Percentiles rank a stretch among this genome's conserved stretches.
phyloP scores from a whole-genome alignment of 331 rosid genomes.

The Ulmus americana region DNA sequence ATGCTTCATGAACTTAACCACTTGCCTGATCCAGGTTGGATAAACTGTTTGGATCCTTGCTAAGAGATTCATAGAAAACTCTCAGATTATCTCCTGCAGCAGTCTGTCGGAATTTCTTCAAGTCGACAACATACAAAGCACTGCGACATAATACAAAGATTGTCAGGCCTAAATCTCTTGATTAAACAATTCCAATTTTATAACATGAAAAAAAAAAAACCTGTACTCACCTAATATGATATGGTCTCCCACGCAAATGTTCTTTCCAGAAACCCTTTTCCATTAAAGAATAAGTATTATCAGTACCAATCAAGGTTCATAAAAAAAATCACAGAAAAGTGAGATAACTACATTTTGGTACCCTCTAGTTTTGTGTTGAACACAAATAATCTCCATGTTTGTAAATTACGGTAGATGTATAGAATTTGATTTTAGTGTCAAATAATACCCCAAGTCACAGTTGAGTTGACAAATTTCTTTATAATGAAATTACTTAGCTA shows the following conservation, averaged over 20 bases:
- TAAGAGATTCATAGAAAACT: conserved; percentile 93
- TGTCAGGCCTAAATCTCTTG: conserved; percentile 10
- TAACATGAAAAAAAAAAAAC: conserved; percentile 8
- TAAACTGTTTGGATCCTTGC: conserved; percentile 98
- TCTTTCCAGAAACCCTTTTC: conserved; percentile 95
- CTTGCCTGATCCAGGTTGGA: conserved; percentile 94
- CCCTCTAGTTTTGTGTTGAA: too few species aligned
- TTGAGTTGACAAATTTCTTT: too few species aligned
- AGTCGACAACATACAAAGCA: conserved; percentile 92
- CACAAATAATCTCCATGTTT: too few species aligned
- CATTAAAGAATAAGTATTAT: conserved; percentile 22
- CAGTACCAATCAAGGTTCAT: neutral
- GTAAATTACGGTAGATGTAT: too few species aligned
- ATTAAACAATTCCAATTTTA: conserved; percentile 9
- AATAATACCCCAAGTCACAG: too few species aligned
- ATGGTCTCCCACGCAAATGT: conserved; percentile 84
- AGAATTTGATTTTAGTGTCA: too few species aligned
- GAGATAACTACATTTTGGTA: too few species aligned
- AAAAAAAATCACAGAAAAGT: neutral
- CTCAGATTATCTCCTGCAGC: conserved; percentile 98
- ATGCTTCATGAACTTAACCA: conserved; percentile 7
- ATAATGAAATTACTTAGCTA: too few species aligned
- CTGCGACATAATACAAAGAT: conserved; percentile 40
- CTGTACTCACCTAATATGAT: conserved; percentile 74
- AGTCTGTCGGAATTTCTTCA: conserved; percentile 89